phyloP scores from a whole-genome alignment of 805 yeast genomes.

The Nakazawaea ishiwadae region DNA sequence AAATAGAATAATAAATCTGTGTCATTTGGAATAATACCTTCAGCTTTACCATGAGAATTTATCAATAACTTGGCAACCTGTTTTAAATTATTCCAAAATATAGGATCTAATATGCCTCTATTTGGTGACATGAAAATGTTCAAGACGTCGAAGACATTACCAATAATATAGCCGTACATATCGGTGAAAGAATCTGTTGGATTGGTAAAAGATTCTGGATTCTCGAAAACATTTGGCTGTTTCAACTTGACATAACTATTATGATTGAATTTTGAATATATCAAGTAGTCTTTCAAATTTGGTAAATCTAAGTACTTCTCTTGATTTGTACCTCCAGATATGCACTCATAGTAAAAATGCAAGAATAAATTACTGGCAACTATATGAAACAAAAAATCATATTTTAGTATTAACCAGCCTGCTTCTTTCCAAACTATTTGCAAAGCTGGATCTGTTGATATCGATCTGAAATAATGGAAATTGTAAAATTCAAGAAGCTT shows the following conservation, averaged over 20 bases:
- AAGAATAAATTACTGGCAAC: neutral
- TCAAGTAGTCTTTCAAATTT: neutral
- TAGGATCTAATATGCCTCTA: neutral
- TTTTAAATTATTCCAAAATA: neutral
- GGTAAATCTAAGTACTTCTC: neutral
- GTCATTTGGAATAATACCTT: neutral
- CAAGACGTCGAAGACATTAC: neutral
- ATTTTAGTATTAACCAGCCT: neutral
- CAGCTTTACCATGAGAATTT: neutral
- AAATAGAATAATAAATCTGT: neutral
- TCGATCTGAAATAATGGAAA: neutral
- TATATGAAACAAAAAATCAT: neutral
- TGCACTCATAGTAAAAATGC: slow-evolving; percentile 4
- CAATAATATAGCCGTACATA: neutral
- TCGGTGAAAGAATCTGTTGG: too few relatives aligned
- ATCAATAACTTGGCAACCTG: neutral
- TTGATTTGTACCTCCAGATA: neutral
- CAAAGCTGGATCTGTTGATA: neutral
- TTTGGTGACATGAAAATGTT: neutral
- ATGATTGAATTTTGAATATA: slow-evolving; percentile 1
- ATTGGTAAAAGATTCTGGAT: neutral
- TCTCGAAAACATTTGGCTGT: neutral
- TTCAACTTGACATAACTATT: neutral
- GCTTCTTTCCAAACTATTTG: neutral
- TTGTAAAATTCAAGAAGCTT: neutral